These are phyloP conservation scores for Pleurozium schreberi DNA, from an alignment of 225 moss, liverwort and hornwort genomes.

Conservation along the genomic window DNA sequence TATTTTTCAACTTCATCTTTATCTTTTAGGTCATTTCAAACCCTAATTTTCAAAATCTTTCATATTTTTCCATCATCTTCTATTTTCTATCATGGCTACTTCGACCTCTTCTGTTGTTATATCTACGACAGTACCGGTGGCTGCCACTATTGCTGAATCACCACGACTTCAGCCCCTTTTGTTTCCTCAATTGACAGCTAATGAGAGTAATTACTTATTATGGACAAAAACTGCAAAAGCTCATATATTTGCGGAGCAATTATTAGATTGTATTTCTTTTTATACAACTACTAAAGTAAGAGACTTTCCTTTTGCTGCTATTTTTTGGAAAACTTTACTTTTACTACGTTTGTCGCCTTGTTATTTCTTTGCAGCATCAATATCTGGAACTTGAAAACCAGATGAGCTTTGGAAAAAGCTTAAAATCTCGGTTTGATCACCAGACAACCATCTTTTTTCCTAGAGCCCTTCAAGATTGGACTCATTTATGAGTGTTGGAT, in stretches of 20 bases:
- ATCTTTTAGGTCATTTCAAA: too few species aligned
- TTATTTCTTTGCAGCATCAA: neutral
- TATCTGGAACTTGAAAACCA: neutral
- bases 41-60: too few species aligned
- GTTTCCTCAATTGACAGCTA: neutral
- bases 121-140: neutral
- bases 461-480: too few species aligned
- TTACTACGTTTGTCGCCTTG: neutral
- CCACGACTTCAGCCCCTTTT: neutral
- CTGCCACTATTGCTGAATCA: neutral
- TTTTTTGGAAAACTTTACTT: neutral
- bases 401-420: neutral
- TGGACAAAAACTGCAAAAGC: neutral
- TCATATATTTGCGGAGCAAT: neutral
- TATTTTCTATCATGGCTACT: too few species aligned
- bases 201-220: neutral
- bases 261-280: neutral
- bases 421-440: neutral
- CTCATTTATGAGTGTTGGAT: too few species aligned
- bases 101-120: too few species aligned
- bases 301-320: neutral
- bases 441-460: too few species aligned
- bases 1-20: too few species aligned
- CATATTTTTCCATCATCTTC: too few species aligned
- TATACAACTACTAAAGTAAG: neutral